Base-by-base conservation (phyloP, 768 basidiomycete genomes). In the Pleurotus tuber-regium region DNA sequence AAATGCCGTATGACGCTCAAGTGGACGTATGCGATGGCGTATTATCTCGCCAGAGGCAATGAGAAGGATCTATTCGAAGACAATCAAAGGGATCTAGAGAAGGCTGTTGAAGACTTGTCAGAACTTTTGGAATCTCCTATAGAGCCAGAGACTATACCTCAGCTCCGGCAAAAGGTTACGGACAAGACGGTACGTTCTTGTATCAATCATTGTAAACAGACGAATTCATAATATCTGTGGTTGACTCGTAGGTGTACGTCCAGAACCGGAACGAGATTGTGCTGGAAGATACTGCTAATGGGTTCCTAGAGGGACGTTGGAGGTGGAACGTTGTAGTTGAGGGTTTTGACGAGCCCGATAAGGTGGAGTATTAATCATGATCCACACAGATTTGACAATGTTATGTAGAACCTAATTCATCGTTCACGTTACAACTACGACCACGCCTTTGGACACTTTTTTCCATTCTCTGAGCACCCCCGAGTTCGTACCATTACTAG, bases 21-120 rank as follows among this genome's bases (percentile, higher is more conserved):
- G 70, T 99, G 97, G 96, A 98, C 96, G 10, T 99, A 99, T 61
- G 89, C 93, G 2, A 98, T 99, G 96, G 96, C 95, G 24, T 99
- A 93, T 73, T 98, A 98, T 64, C 80, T 99, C 24, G 86, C 83
- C 33, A 86, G 80, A 63, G 84, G 89, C 48, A 98, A 98, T 63
- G 77, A 89, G 76, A 98, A 98, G 71, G 90, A 93, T 63, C 71
- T 98, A 40, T 98, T 93, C 62, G 96, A 98, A 68, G 95, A 98
- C 69, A 98, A 98, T 63, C 97, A 99, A 70, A 92, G 93, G 64
- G 94, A 98, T 64, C 72, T 99, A 33, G 97, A 99, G 68, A 81
- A 81, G 57, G 97, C 96, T 0, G 96, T 98, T 4, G 97, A 99
- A 66, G 90, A 95, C 54, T 76, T 98, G 10, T 92, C 93, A 0